phyloP scores from a whole-genome alignment of 1,284 basidiomycete species.

The Megacollybia platyphylla region DNA sequence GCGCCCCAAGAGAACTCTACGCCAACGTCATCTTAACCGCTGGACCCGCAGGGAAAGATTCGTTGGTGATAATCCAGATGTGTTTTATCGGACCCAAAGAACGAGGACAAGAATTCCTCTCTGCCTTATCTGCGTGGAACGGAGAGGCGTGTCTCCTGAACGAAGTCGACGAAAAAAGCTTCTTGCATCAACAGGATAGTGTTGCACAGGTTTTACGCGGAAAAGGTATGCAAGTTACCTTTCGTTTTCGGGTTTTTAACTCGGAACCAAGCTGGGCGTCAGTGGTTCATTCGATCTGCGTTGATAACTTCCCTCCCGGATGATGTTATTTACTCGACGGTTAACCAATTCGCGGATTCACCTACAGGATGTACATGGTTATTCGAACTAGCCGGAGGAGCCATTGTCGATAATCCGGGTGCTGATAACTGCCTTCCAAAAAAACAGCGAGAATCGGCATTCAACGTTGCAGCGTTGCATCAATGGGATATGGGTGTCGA shows the following conservation, averaged over 20 bases:
- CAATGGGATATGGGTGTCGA: slow-evolving; percentile 81
- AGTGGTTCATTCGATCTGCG: slow-evolving; percentile 83
- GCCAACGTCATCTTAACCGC: slow-evolving; percentile 84
- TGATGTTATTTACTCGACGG: slow-evolving; percentile 75
- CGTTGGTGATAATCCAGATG: slow-evolving; percentile 80
- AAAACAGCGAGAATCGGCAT: slow-evolving; percentile 64
- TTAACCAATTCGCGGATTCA: slow-evolving; percentile 66
- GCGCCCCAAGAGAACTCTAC: slow-evolving; percentile 76
- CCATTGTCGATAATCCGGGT: slow-evolving; percentile 44
- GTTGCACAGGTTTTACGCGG: slow-evolving; percentile 80
- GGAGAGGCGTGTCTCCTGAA: slow-evolving; percentile 73
- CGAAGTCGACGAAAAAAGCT: slow-evolving; percentile 82
- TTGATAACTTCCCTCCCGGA: slow-evolving; percentile 74
- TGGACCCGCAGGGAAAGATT: slow-evolving; percentile 69
- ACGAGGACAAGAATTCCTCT: slow-evolving; percentile 67
- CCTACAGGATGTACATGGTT: slow-evolving; percentile 87
- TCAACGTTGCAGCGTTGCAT: slow-evolving; percentile 82
- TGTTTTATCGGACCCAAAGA: slow-evolving; percentile 72
- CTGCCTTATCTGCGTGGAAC: slow-evolving; percentile 79
- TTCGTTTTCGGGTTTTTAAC: not conserved
- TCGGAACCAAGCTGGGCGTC: slow-evolving; percentile 44
- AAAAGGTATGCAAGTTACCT: slow-evolving; percentile 35
- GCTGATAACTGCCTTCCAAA: slow-evolving; percentile 67
- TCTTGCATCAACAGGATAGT: slow-evolving; percentile 80
- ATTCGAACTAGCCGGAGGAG: slow-evolving; percentile 81